Percentiles rank a stretch among this genome's conserved stretches.
Evolutionary conservation across 306 rosid genomes (phyloP).

Genomic region (Fagus crenata): DNA sequence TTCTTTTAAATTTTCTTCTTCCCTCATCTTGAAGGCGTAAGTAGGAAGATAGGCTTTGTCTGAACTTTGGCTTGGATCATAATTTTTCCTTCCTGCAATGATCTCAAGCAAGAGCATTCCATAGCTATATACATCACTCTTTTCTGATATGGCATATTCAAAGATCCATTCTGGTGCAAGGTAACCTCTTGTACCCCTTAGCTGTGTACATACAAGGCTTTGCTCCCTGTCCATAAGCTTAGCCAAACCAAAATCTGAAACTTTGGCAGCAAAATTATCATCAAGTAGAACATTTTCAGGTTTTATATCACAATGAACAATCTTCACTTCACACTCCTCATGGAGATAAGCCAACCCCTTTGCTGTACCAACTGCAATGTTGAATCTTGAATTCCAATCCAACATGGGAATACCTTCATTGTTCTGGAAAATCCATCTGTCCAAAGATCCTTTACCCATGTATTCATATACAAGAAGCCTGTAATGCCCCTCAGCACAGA

Average conservation of each 20-base stretch:
- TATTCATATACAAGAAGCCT: conserved; percentile 60
- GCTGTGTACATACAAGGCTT: conserved; percentile 30
- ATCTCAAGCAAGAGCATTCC: conserved; percentile 46
- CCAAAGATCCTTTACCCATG: conserved; percentile 73
- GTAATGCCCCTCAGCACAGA: conserved; percentile 68
- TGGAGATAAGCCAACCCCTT: conserved; percentile 44
- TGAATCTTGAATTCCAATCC: conserved; percentile 45
- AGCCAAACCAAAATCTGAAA: conserved; percentile 47
- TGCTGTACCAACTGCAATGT: conserved; percentile 40
- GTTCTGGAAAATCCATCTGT: conserved; percentile 54
- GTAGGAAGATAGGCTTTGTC: conserved; percentile 38
- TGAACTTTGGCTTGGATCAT: conserved; percentile 20
- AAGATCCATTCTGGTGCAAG: conserved; percentile 50
- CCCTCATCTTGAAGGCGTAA: conserved; percentile 38
- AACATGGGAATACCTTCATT: conserved; percentile 13
- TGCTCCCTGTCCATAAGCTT: conserved; percentile 36
- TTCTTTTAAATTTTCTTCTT: conserved; percentile 43
- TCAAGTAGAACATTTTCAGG: conserved; percentile 48
- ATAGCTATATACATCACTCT: conserved; percentile 47
- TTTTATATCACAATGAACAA: conserved; percentile 48
- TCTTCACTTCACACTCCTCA: conserved; percentile 46
- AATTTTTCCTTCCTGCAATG: conserved; percentile 34
- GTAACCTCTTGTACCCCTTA: conserved; percentile 48
- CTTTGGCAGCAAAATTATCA: conserved; percentile 32
- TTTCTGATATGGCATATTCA: conserved; percentile 38